Evolutionary conservation across 2,329 filamentous ascomycete genomes (phyloP), one percentile per base, ranked within the genome.

Genomic region (Phialemonium atrogriseum): DNA sequence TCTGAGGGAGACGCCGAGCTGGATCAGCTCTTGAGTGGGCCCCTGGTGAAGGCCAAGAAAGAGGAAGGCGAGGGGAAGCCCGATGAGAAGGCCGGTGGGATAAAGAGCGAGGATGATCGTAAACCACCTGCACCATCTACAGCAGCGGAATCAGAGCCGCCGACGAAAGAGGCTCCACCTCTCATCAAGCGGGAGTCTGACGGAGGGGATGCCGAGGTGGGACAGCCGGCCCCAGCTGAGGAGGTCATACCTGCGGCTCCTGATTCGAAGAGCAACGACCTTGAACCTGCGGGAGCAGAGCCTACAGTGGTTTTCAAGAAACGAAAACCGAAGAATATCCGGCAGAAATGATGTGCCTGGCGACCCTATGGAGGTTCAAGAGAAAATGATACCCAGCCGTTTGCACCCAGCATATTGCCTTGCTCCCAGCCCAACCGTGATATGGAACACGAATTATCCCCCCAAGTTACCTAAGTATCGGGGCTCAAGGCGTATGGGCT

Each of bases 231-330:
- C n/a, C 25, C 44, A 12, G 25, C 35, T 24, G 33, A 36, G 20
- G 31, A 28, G 8, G 22, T 9, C 4, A 16, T 34, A 7, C 33
- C 39, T 16, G 29, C 34, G 14, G 19, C 32, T 11, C 33, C 27
- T 10, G 35, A 15, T 30, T 26, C 47, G 5, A 56, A 60, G 31
- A 44, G 48, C 18, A 55, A 62, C 29, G 47, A 46, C 7, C 30
- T 30, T 3, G 34, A 41, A 19, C 25, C 34, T 12, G 36, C 41
- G 12, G 40, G 34, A 14, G 48, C 44, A 8, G 42, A 51, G 3
- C 49, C 62, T 9, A 64, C 70, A 3, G 68, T 86, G 3, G 62
- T 86, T 4, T 91, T 89, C 58, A 89, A 88, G 59, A 88, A 87
- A 60, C 66, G 84, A 33, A 89, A 86, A 49, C 65, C 75, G 10